A percentile compares a stretch with the other conserved stretches of the same genome.
Conservation (phyloP, 1,139 yeast species). For the Casaregolazyma lundiana region DNA sequence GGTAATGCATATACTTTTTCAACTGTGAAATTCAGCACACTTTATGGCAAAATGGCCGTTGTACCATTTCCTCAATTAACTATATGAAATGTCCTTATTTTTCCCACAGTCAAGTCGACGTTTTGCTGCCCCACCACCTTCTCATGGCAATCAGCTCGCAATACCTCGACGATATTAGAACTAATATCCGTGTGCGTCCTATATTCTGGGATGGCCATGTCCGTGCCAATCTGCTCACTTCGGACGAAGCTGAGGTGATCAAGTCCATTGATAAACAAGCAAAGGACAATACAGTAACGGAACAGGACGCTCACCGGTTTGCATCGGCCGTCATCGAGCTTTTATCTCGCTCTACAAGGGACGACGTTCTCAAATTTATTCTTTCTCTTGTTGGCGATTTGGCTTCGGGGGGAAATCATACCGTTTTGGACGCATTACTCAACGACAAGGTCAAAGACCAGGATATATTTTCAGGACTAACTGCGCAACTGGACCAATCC, state of each 20-base stretch:
- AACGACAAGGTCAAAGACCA: constrained; percentile 26
- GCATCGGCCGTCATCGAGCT: constrained; percentile 54
- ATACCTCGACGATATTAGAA: constrained; percentile 68
- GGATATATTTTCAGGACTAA: constrained; percentile 55
- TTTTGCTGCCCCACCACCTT: not conserved
- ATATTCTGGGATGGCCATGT: constrained; percentile 93
- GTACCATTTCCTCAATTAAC: not conserved
- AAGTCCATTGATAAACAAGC: constrained; percentile 56
- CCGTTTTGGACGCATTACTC: constrained; percentile 41
- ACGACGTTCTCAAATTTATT: constrained; percentile 71
- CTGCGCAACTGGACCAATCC: constrained; percentile 43
- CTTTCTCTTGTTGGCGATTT: constrained; percentile 67
- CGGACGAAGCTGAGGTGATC: constrained; percentile 61
- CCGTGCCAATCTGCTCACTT: constrained; percentile 63
- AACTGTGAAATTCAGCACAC: too few relatives aligned
- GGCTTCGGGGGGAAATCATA: constrained; percentile 33
- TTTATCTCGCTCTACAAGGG: constrained; percentile 50
- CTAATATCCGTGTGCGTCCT: constrained; percentile 72
- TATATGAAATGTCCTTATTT: not conserved
- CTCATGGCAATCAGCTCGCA: constrained; percentile 38
- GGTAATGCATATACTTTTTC: too few relatives aligned
- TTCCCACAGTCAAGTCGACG: not conserved
- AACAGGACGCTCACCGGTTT: constrained; percentile 40
- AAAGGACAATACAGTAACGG: constrained; percentile 32
- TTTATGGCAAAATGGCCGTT: too few relatives aligned